Base-by-base conservation (phyloP, 352 stramenopile genomes). In the Globisporangium splendens region DNA sequence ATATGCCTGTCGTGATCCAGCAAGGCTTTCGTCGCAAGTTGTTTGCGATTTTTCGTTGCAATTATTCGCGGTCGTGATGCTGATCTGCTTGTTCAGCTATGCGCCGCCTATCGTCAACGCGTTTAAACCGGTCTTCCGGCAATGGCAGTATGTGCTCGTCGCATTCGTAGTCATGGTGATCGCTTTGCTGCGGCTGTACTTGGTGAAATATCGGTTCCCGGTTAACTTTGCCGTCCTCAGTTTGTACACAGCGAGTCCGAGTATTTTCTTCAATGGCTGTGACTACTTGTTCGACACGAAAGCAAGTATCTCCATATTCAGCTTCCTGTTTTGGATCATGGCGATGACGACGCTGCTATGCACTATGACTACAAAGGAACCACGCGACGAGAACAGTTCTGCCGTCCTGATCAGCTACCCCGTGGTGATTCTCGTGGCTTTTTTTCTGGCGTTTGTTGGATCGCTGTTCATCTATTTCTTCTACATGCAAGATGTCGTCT, bases 31-130 rank as follows among this genome's bases (percentile, higher is more conserved):
- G 81, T 3, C 74, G 78, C 61, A 89, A 88, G 62, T 70, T 89
- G 24, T 88, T 89, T 41, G 79, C 75, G 10, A 84, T 89, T 58
- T 83, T 88, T 73, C 78, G n/a, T 15, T 91, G 35, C 81, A 91
- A 43, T 66, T 91, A 18, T 68, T 86, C 28, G 69, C 61, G 1
- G 75, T 89, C 18, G 63, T 83, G 15, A 24, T 69, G 1, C 54
- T 88, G 15, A 69, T 87, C 54, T 62, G 64, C 22, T 63, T 70
- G 35, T 76, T 76, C 56, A 73, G 50, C 51, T 77, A 73, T 61
- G 50, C 67, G 24, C 56, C 63, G 28, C 57, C 62, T 28, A 64
- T 86, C 20, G 18, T 41, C 0, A 28, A 69, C 24, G 21, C 55
- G 8, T 79, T 87, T 51, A 17, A 72, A 42, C 24, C 28, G 0